phyloP scores from a whole-genome alignment of 2,329 filamentous ascomycete species.

The Mariannaea sp. region DNA sequence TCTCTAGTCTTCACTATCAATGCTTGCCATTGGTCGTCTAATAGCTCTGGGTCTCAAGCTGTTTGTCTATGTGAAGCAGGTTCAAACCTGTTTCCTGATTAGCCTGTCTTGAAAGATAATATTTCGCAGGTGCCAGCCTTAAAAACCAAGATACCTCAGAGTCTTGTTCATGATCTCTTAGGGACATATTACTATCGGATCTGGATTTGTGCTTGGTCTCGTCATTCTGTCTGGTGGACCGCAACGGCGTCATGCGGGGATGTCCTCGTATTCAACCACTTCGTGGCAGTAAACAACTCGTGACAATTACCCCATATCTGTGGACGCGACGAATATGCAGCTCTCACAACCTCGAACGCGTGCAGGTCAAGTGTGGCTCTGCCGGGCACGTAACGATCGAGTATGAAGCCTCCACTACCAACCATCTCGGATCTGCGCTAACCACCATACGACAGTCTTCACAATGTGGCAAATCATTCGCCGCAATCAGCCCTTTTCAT shows the following conservation, averaged over 20 bases:
- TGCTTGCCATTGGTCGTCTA: too few species aligned
- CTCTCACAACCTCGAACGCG: conserved; percentile 43
- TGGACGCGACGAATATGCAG: conserved; percentile 26
- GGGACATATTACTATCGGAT: not conserved
- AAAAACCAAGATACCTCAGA: not conserved
- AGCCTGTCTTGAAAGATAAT: too few species aligned
- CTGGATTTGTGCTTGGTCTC: not conserved
- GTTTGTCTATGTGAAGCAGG: too few species aligned
- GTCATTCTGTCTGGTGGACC: conserved; percentile 15
- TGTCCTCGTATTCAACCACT: conserved; percentile 24
- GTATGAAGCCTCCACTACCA: conserved; percentile 44
- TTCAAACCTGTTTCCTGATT: too few species aligned
- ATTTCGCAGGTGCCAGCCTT: not conserved
- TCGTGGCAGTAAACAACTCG: conserved; percentile 22
- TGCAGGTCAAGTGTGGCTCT: conserved; percentile 54
- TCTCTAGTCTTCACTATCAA: too few species aligned
- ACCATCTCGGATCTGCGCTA: conserved; percentile 13
- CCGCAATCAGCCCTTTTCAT: conserved; percentile 54
- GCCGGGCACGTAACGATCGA: conserved; percentile 56
- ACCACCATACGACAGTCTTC: conserved; percentile 47
- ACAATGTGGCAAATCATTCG: conserved; percentile 49
- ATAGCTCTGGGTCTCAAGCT: too few species aligned
- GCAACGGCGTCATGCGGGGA: conserved; percentile 31
- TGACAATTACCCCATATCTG: not conserved
- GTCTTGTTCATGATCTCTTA: not conserved